These are phyloP conservation scores for Citrullus amarus DNA, from an alignment of 306 rosid species.

Conservation along the genomic window DNA sequence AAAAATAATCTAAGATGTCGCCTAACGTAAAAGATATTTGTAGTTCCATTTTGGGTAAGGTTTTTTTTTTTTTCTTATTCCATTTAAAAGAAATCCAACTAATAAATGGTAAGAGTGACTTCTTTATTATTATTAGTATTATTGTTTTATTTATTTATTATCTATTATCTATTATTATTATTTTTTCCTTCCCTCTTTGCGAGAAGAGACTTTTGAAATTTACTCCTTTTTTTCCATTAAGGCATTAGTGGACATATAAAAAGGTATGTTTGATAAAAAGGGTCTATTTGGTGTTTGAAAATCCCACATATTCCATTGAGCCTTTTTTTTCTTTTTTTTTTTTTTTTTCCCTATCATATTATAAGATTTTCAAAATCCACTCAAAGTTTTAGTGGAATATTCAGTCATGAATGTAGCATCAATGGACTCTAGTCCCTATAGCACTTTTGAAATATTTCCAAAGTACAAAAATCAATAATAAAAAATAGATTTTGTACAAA, in stretches of 20 bases:
- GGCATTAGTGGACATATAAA: neutral
- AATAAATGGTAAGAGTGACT: neutral
- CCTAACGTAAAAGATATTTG: neutral
- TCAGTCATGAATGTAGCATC: neutral
- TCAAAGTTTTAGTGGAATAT: neutral
- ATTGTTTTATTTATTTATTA: neutral
- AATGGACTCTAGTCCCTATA: neutral
- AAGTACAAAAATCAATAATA: neutral
- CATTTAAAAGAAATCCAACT: neutral
- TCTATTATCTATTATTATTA: no score
- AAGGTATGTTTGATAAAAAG: neutral
- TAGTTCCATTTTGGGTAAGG: neutral
- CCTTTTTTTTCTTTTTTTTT: no score
- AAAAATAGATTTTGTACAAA: neutral
- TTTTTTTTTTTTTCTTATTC: neutral
- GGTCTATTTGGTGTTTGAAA: neutral
- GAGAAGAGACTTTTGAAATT: neutral
- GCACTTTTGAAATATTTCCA: neutral
- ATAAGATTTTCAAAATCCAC: neutral
- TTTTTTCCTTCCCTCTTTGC: neutral
- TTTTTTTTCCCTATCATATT: neutral
- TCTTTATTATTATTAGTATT: no score
- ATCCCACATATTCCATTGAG: neutral
- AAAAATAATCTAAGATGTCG: neutral
- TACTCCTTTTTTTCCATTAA: no score